Percentiles rank a stretch among this genome's conserved stretches.
Evolutionary conservation across 345 rosid genomes (phyloP).

Genomic region (Camelina sativa): DNA sequence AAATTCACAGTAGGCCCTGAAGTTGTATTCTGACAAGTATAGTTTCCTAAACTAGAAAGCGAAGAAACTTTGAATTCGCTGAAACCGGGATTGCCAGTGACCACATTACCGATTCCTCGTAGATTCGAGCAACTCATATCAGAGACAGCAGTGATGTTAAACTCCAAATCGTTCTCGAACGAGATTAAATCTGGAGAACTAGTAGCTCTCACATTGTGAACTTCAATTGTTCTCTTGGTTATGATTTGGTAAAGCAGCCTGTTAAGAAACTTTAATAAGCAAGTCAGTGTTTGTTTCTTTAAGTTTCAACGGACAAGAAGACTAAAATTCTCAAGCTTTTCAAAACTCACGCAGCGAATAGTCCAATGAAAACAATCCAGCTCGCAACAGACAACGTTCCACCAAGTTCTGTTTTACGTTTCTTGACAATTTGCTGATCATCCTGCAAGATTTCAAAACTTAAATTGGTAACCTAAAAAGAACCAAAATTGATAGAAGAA

Average conservation of each 20-base stretch:
- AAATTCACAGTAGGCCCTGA: constrained; percentile 79
- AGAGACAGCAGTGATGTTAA: constrained; percentile 79
- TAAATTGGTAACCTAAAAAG: constrained; percentile 1
- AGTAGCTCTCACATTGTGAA: constrained; percentile 85
- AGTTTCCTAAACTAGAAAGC: constrained; percentile 58
- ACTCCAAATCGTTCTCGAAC: constrained; percentile 79
- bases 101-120: constrained; percentile 62
- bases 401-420: constrained; percentile 94
- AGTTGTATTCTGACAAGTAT: constrained; percentile 72
- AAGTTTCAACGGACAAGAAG: neutral
- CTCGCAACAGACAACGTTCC: constrained; percentile 93
- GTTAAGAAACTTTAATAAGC: constrained; percentile 54
- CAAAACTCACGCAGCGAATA: constrained; percentile 87
- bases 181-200: constrained; percentile 73
- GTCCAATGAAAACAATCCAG: constrained; percentile 89
- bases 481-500: neutral
- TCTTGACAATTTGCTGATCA: constrained; percentile 75
- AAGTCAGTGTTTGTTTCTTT: constrained; percentile 38
- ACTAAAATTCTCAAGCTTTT: neutral
- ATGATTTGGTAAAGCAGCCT: constrained; percentile 96
- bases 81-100: constrained; percentile 74
- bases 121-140: constrained; percentile 89
- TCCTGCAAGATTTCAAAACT: constrained; percentile 50
- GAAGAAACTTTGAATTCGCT: constrained; percentile 52
- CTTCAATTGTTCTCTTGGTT: constrained; percentile 79